phyloP scores from a whole-genome alignment of 202 grass and related monocot genomes.

The Hordeum pubiflorum region DNA sequence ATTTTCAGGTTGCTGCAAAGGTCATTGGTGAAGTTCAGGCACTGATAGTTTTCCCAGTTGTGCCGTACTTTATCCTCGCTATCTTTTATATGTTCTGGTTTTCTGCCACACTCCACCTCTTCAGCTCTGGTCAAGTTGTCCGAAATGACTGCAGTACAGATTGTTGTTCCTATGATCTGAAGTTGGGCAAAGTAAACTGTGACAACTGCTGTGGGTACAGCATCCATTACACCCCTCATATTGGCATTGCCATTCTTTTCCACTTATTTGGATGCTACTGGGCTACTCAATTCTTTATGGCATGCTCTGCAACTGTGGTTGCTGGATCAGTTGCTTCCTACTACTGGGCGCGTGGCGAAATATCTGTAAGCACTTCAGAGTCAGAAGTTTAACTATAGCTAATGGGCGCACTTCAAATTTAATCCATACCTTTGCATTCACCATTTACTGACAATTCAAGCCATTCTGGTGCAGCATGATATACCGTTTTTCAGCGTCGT shows the following conservation, averaged over 20 bases:
- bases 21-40: conserved; percentile 98
- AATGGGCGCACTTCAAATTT: background rate
- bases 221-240: conserved; percentile 89
- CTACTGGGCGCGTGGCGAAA: conserved; percentile 86
- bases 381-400: conserved; percentile 13
- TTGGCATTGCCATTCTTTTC: conserved; percentile 87
- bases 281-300: conserved; percentile 89
- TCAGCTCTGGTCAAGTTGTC: conserved; percentile 81
- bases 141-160: conserved; percentile 85
- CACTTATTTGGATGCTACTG: conserved; percentile 93
- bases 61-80: conserved; percentile 66
- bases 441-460: background rate
- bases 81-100: conserved; percentile 99
- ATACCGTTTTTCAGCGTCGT: conserved; percentile 88
- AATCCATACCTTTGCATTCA: background rate
- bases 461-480: conserved; percentile 60
- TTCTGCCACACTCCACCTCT: conserved; percentile 85
- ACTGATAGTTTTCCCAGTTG: conserved; percentile 78
- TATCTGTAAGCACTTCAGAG: conserved; percentile 62
- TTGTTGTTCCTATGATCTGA: conserved; percentile 85
- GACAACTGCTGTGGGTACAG: conserved; percentile 89
- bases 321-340: conserved; percentile 93
- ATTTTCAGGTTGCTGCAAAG: conserved; percentile 88
- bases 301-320: conserved; percentile 77
- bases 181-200: conserved; percentile 78